These are phyloP conservation scores for Hemileccinum impolitum DNA, from an alignment of 768 basidiomycete genomes.

Conservation along the genomic window DNA sequence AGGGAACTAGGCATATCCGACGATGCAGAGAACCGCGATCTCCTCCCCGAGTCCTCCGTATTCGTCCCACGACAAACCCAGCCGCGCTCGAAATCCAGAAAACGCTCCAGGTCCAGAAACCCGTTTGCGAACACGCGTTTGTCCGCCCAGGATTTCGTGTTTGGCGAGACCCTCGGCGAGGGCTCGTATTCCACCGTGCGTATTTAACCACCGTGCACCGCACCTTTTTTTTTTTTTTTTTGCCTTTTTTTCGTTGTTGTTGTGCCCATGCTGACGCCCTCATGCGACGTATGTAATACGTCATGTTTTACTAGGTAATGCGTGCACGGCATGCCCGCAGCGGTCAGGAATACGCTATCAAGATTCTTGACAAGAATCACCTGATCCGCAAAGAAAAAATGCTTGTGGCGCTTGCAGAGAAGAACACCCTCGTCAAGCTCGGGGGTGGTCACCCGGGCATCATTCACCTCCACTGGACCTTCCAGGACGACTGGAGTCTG, in stretches of 20 bases:
- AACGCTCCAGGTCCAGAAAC: slow-evolving; percentile 39
- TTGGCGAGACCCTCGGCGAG: slow-evolving; percentile 72
- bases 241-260: not conserved
- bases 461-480: slow-evolving; percentile 76
- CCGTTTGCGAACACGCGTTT: slow-evolving; percentile 44
- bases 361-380: slow-evolving; percentile 82
- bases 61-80: slow-evolving; percentile 14
- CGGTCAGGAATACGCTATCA: slow-evolving; percentile 68
- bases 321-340: slow-evolving; percentile 51
- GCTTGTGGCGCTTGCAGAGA: slow-evolving; percentile 75
- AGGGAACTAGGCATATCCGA: slow-evolving; percentile 48
- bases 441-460: slow-evolving; percentile 75
- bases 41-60: slow-evolving; percentile 5
- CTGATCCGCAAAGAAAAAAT: slow-evolving; percentile 76
- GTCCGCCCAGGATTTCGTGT: slow-evolving; percentile 64
- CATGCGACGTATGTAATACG: slow-evolving; percentile 8
- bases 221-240: no score
- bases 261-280: slow-evolving; percentile 9
- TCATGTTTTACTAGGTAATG: slow-evolving; percentile 45
- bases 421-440: slow-evolving; percentile 67
- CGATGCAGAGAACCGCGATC: slow-evolving; percentile 18
- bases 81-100: slow-evolving; percentile 40
- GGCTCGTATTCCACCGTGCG: slow-evolving; percentile 81
- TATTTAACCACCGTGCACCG: slow-evolving; percentile 10
- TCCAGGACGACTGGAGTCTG: slow-evolving; percentile 80